Conservation (phyloP, 306 rosid species). For the Malus asiatica region DNA sequence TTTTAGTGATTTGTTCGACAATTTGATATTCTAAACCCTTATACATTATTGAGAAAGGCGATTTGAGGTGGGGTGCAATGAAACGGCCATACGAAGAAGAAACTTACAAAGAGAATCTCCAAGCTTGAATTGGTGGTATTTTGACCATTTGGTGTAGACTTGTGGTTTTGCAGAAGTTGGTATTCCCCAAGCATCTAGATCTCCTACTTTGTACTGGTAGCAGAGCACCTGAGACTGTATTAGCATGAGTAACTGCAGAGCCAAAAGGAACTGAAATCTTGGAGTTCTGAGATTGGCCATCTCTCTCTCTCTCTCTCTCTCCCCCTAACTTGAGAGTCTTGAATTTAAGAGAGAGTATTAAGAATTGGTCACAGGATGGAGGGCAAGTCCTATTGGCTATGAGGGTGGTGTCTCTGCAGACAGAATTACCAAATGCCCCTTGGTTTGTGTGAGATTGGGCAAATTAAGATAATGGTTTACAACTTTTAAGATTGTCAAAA, state of each 20-base stretch:
- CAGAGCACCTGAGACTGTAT: constrained; percentile 42
- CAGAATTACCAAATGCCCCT: constrained; percentile 29
- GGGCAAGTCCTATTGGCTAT: constrained; percentile 12
- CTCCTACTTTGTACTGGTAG: constrained; percentile 84
- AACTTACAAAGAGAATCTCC: constrained; percentile 92
- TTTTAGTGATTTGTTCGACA: too few species aligned
- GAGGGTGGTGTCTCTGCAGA: background rate
- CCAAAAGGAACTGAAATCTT: constrained; percentile 3
- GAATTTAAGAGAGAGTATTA: background rate
- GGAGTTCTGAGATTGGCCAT: constrained; percentile 33
- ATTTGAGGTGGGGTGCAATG: too few species aligned
- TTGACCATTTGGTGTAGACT: constrained; percentile 70
- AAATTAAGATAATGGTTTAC: background rate
- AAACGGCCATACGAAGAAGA: background rate
- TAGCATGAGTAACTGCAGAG: constrained; percentile 27
- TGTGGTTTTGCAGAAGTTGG: constrained; percentile 65
- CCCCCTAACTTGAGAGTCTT: background rate
- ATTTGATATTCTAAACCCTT: too few species aligned
- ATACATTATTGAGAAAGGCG: too few species aligned
- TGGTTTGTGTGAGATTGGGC: background rate
- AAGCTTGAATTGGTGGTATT: constrained; percentile 45
- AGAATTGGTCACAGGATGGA: background rate
- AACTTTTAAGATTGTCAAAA: background rate
- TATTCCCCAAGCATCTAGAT: constrained; percentile 73
- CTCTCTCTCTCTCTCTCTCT: constrained; percentile 21